Evolutionary conservation across 805 yeast genomes (phyloP), one percentile per base, ranked within the genome.

Genomic region (Monosporozyma unispora): DNA sequence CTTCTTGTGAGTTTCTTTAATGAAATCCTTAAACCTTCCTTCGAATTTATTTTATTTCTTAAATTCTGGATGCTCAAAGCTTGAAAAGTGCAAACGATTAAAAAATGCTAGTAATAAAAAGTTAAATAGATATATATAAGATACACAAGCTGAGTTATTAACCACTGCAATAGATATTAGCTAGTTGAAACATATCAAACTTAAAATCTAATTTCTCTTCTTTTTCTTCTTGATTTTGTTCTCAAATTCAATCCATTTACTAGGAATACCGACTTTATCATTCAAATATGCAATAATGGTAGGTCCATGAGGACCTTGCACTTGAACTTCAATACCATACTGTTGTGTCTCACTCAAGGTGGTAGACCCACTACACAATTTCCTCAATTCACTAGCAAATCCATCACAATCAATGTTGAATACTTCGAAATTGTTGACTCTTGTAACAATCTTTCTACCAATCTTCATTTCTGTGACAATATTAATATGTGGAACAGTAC

Each of bases 221-320:
- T 76, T 80, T 60, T 74, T 79, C 50, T 70, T 67, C 59, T 80
- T 82, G 22, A 77, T 61, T 58, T 80, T 83, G 57, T 85, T 85
- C 50, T 76, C 81, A 50, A 78, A 76, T 22, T 75, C 76, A 16
- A 91, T 81, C 82, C 84, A 85, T 16, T 74, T 64, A 3, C 75
- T 63, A 22, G 84, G 82, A 23, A 91, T 67, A 0, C 96, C 95
- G 48, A 72, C 70, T 21, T 44, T 44, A 50, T 79, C 69, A 70
- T 42, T 74, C 50, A 90, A 67, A 43, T 82, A 63, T 2, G 81
- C 82, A n/a, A 74, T 69, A 10, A 84, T 78, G 0, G 75, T 63
- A 44, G 78, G 75, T 22, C 81, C 80, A 62, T 91, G 98, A 2
- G 91, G 85, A 0, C 99, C 99, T 69, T 93, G 98, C 2, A 93